Evolutionary conservation across 169 alveolate genomes (phyloP), one percentile per base, ranked within the genome.

Genomic region (Eimeria necatrix): DNA sequence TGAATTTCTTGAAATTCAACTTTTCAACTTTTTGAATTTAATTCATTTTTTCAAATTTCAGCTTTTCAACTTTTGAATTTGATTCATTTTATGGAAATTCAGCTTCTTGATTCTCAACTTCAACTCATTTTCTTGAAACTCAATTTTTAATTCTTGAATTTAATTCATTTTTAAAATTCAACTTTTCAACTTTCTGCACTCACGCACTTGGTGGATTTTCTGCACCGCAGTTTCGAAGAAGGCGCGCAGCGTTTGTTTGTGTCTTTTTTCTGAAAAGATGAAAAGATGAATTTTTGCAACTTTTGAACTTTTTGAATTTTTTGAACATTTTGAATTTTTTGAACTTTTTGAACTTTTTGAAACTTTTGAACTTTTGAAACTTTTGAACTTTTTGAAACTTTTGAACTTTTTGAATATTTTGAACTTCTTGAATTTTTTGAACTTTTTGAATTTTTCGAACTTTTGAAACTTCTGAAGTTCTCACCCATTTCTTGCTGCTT

Each of bases 401-500:
- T 61, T 0, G 2, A 16, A 18, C 16, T 61, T 61, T 56, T 2
- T 3, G 12, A 5, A 71, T 8, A 2, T 22, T 9, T 61, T 0
- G 2, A 16, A 18, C 16, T 61, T 61, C n/a, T n/a, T n/a, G n/a
- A n/a, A n/a, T 71, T 71, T 14, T 71, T 53, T 71, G 83, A 16
- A n/a, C 76, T n/a, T 32, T 71, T n/a, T 3, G 12, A 5, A 71
- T 8, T 10, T 22, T 9, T 61, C 4, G 2, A 16, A 18, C 16
- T 61, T 61, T 56, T 2, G 64, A 12, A 12, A 12, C 76, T 22
- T 32, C 5, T 71, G 20, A 71, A 22, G 18, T 4, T 2, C 83
- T 71, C 83, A 71, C 83, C 83, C 83, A 71, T 22, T 14, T 71
- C 49, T n/a, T 71, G 83, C 20, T 71, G 83, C n/a, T 32, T 22